phyloP scores from a whole-genome alignment of 2,329 filamentous ascomycete species.

The Colletotrichum simmondsii region DNA sequence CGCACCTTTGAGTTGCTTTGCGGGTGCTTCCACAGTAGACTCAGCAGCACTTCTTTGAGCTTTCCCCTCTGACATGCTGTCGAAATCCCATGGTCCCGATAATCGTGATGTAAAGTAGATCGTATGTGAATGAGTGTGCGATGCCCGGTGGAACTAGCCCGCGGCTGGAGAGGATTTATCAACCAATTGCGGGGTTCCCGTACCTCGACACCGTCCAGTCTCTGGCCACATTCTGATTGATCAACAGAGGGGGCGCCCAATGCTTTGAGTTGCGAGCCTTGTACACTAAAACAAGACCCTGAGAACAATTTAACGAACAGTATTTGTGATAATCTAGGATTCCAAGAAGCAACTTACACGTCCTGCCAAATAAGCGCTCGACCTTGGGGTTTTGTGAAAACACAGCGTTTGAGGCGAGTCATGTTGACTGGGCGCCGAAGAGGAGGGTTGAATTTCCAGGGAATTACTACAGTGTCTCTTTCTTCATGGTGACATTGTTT shows the following conservation, averaged over 20 bases:
- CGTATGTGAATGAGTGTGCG: background rate
- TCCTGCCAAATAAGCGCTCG: background rate
- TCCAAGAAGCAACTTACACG: background rate
- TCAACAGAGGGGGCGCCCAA: background rate
- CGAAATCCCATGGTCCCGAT: background rate
- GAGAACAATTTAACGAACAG: background rate
- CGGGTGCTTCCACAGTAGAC: background rate
- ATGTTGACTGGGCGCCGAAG: background rate
- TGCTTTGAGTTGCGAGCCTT: background rate
- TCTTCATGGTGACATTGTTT: background rate
- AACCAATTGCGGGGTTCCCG: background rate
- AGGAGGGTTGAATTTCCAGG: background rate
- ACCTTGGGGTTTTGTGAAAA: background rate
- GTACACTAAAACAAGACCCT: background rate
- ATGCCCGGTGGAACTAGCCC: slow-evolving; percentile 39
- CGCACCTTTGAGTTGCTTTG: background rate
- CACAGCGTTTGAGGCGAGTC: background rate
- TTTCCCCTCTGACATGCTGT: background rate
- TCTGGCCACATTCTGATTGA: background rate
- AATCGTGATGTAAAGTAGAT: background rate
- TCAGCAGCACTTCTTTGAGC: background rate
- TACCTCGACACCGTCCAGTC: background rate
- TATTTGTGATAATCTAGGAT: background rate
- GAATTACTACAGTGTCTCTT: background rate
- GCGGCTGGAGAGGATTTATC: background rate